Base-by-base conservation (phyloP, 208 protist species). In the Acanthamoeba culbertsoni region DNA sequence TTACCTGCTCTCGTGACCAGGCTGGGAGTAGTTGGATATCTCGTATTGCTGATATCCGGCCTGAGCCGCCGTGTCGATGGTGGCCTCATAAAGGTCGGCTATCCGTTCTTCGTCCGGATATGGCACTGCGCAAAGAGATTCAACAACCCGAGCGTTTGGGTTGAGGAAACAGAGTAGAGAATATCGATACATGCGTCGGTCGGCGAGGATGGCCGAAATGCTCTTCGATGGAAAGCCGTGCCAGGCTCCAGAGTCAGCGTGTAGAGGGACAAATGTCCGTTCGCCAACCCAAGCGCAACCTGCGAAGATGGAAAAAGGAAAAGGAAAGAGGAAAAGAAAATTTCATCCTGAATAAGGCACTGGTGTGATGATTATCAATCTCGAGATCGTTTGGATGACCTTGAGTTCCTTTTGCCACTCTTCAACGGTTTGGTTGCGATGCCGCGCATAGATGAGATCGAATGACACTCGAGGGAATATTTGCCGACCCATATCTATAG, bases 381-480 rank as follows among this genome's bases (percentile, higher is more conserved):
- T n/a, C n/a, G 20, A 5, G 20, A 62, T 14, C 31, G 40, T 46
- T 2, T 48, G 0, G n/a, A 33, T 10, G 3, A 86, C 77, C 77
- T 57, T 14, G 31, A 86, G 77, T 55, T 95, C 92, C 28, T 89
- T 28, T 18, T n/a, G n/a, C 94, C 94, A 95, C 35, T 91, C 26
- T n/a, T 73, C 71, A 23, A 35, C 8, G 16, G 48, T 62, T 45
- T 95, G 94, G 7, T 91, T n/a, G 20, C 12, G 10, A 28, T 91
- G 53, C 82, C 94, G 93, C 8, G 84, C 86, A 48, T 94, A 95
- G n/a, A 95, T 95, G 23, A 95, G 45, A 51, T 95, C 94, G 28
- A 95, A 93, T 10, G 84, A 88, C 8, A 95, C 86, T 18, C 40
- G 31, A 23, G 82, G 55, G 59, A 94, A 95, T 5, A 94, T 18